Percentiles rank a stretch among this genome's conserved stretches.
Evolutionary conservation across 31 red algal genomes (phyloP).

Genomic region (Odonthalia washingtoniensis): DNA sequence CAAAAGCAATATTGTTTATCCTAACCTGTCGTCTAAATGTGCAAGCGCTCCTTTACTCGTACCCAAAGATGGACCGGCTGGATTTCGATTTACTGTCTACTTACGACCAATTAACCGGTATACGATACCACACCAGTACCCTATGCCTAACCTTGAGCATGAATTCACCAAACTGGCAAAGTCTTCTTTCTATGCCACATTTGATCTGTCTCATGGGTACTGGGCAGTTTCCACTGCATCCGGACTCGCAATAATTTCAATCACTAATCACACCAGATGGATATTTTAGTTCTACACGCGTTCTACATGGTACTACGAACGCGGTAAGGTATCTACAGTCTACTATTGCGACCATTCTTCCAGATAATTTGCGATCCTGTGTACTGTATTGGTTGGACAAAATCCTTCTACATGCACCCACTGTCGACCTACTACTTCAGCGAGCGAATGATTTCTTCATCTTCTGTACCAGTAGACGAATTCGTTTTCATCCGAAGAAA

Average conservation of each 20-base stretch:
- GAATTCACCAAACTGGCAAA: background rate
- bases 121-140: background rate
- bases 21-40: background rate
- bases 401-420: background rate
- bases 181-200: background rate
- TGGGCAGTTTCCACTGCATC: background rate
- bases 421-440: background rate
- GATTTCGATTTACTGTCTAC: background rate
- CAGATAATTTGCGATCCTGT: background rate
- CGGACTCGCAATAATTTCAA: conserved; percentile 3
- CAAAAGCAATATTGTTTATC: background rate
- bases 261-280: conserved; percentile 17
- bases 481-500: too few species aligned
- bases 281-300: background rate
- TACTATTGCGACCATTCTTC: background rate
- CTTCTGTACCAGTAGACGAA: too few species aligned
- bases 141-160: conserved; percentile 3
- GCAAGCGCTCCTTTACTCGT: background rate
- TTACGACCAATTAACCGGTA: background rate
- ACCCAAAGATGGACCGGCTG: background rate
- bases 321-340: background rate
- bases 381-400: conserved; percentile 1
- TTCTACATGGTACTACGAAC: too few species aligned
- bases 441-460: too few species aligned
- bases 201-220: background rate